These are phyloP conservation scores for Russula sp. DNA, from an alignment of 768 basidiomycete genomes.

Conservation along the genomic window DNA sequence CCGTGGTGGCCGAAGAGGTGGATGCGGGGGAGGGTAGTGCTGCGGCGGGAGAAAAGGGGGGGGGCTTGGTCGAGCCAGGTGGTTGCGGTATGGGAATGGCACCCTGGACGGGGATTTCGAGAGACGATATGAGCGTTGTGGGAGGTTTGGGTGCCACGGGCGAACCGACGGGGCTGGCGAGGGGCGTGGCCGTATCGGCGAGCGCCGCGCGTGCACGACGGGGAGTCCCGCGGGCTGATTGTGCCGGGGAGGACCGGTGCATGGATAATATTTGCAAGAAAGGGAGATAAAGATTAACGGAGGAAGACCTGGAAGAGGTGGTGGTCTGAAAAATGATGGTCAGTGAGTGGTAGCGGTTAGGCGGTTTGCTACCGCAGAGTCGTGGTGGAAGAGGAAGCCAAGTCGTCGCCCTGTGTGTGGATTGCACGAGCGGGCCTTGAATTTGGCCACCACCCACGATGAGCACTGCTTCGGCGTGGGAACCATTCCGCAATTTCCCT, in stretches of 20 bases:
- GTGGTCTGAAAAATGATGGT: not conserved
- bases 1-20: conserved; percentile 5
- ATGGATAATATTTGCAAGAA: conserved; percentile 7
- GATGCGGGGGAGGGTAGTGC: not conserved
- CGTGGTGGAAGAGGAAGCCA: conserved; percentile 20
- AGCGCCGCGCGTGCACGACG: conserved; percentile 18
- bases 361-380: conserved; percentile 8
- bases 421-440: conserved; percentile 23
- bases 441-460: conserved; percentile 24
- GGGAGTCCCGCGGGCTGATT: conserved; percentile 21
- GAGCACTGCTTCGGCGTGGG: conserved; percentile 21
- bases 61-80: conserved; percentile 32
- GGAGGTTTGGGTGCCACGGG: conserved; percentile 34
- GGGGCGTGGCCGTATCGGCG: conserved; percentile 19
- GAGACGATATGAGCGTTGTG: conserved; percentile 53
- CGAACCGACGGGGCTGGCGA: conserved; percentile 9
- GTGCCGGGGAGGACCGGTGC: conserved; percentile 18
- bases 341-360: not conserved
- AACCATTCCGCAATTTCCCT: conserved; percentile 18
- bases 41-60: not conserved
- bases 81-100: conserved; percentile 44
- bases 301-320: not conserved
- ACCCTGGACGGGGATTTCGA: conserved; percentile 73
- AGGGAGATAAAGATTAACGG: not conserved
- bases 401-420: conserved; percentile 18